These are phyloP conservation scores for Crucibulum laeve DNA, from an alignment of 768 basidiomycete genomes.

Conservation along the genomic window DNA sequence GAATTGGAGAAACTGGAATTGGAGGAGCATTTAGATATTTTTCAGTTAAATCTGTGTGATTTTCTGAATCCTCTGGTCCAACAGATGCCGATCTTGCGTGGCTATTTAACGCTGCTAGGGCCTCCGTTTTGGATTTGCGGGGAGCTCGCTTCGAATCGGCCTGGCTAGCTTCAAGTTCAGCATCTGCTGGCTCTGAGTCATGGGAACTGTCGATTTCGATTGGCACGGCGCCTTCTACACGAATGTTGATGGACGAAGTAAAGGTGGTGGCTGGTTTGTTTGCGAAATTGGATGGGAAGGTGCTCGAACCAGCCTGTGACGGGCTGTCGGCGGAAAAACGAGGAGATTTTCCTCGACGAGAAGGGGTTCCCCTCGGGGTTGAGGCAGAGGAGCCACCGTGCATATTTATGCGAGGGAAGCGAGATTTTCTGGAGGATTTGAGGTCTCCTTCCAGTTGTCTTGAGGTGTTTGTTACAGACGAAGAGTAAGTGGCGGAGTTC, in stretches of 20 bases:
- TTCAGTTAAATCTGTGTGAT: constrained; percentile 41
- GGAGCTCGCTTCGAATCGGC: constrained; percentile 65
- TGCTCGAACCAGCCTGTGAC: constrained; percentile 41
- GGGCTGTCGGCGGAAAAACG: constrained; percentile 44
- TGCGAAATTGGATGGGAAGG: constrained; percentile 42
- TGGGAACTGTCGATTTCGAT: constrained; percentile 45
- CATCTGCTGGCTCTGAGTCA: constrained; percentile 26
- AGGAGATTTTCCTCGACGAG: constrained; percentile 62
- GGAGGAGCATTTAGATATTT: constrained; percentile 48
- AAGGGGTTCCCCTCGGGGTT: constrained; percentile 53
- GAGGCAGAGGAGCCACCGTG: constrained; percentile 40
- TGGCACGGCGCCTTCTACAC: constrained; percentile 69
- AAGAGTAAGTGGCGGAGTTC: constrained; percentile 44
- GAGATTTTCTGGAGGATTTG: constrained; percentile 28
- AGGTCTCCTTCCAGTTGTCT: constrained; percentile 35
- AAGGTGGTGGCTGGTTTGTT: constrained; percentile 49
- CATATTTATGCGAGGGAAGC: constrained; percentile 28
- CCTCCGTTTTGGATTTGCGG: constrained; percentile 88
- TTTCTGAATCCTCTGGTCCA: constrained; percentile 50
- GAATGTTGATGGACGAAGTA: constrained; percentile 71
- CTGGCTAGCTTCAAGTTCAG: constrained; percentile 32
- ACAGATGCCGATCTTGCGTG: constrained; percentile 55
- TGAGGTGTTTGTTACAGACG: constrained; percentile 31
- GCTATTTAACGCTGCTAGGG: constrained; percentile 71
- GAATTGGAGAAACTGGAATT: constrained; percentile 55